Evolutionary conservation across 1,284 basidiomycete genomes (phyloP).

Genomic region (Ceratobasidium sp.): DNA sequence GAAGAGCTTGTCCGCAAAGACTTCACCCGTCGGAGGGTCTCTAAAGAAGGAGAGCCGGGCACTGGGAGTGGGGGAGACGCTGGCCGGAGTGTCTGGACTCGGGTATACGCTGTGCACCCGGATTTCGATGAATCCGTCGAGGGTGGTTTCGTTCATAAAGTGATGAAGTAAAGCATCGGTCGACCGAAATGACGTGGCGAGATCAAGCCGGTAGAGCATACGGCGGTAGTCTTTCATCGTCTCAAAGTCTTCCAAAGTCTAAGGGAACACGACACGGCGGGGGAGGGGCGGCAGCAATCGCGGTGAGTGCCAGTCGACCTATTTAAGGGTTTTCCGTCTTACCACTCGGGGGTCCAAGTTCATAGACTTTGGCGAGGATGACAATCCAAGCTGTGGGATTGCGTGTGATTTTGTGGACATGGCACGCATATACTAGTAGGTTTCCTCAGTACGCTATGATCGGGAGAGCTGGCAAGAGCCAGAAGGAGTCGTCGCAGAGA

Average conservation of each 20-base stretch:
- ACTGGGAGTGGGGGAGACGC: slow-evolving; percentile 30
- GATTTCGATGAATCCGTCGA: slow-evolving; percentile 42
- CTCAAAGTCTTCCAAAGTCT: slow-evolving; percentile 14
- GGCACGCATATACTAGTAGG: slow-evolving; percentile 46
- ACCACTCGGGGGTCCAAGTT: slow-evolving; percentile 23
- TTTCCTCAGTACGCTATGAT: slow-evolving; percentile 38
- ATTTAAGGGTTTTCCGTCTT: slow-evolving; percentile 20
- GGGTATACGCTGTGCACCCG: slow-evolving; percentile 34
- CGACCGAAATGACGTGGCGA: slow-evolving; percentile 38
- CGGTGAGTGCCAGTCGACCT: slow-evolving; percentile 3
- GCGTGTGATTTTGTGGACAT: slow-evolving; percentile 20
- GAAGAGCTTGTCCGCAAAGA: slow-evolving; percentile 38
- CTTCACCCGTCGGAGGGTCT: slow-evolving; percentile 18
- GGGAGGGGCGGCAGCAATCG: not conserved
- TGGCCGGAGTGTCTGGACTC: slow-evolving; percentile 6
- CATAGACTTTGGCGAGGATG: slow-evolving; percentile 8
- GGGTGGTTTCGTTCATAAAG: slow-evolving; percentile 25
- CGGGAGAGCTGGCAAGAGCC: slow-evolving; percentile 29
- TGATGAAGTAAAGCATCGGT: slow-evolving; percentile 28
- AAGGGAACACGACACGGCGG: not conserved
- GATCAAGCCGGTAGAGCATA: slow-evolving; percentile 39
- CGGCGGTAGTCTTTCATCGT: slow-evolving; percentile 42
- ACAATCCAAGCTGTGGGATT: slow-evolving; percentile 37
- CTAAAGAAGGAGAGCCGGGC: slow-evolving; percentile 34
- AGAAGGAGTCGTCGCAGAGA: slow-evolving; percentile 41